A percentile compares a stretch with the other conserved stretches of the same genome.
These are phyloP conservation scores for Capsella rubella DNA, from an alignment of 441 rosid species.

Conservation along the genomic window DNA sequence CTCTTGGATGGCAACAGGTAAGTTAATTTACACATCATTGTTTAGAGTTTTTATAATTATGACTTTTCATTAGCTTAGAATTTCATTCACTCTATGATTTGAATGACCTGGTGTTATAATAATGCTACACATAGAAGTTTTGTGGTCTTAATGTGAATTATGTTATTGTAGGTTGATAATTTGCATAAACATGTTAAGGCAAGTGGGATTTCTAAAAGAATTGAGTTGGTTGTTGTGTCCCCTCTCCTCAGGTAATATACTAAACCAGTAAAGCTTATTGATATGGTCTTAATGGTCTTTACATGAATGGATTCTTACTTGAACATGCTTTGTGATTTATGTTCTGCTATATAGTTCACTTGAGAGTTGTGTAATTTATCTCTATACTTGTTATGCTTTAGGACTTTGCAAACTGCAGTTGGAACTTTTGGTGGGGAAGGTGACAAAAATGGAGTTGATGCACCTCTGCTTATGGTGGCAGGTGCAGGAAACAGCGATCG, in stretches of 20 bases:
- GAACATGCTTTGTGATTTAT: neutral
- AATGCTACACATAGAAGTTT: neutral
- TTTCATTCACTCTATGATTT: neutral
- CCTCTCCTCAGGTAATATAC: constrained; percentile 68
- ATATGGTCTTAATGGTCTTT: neutral
- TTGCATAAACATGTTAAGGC: constrained; percentile 59
- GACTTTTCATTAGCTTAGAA: neutral
- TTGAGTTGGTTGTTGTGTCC: constrained; percentile 75
- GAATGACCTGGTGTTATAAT: neutral
- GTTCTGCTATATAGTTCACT: neutral
- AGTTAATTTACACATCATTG: too few relatives aligned
- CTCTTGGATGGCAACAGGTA: constrained; percentile 71
- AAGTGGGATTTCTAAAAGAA: constrained; percentile 49
- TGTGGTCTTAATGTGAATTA: neutral
- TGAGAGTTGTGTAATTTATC: neutral
- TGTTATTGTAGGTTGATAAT: constrained; percentile 54
- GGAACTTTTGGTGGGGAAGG: constrained; percentile 73
- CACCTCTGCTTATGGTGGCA: constrained; percentile 65
- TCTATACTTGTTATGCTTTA: constrained; percentile 29
- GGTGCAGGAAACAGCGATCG: constrained; percentile 63
- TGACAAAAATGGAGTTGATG: constrained; percentile 40
- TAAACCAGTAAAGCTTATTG: neutral
- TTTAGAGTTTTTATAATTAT: neutral
- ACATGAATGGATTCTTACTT: neutral
- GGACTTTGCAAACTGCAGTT: constrained; percentile 94